A percentile compares a stretch with the other conserved stretches of the same genome.
phyloP scores from a whole-genome alignment of 176 grass and related monocot species.

The Phragmites australis region DNA sequence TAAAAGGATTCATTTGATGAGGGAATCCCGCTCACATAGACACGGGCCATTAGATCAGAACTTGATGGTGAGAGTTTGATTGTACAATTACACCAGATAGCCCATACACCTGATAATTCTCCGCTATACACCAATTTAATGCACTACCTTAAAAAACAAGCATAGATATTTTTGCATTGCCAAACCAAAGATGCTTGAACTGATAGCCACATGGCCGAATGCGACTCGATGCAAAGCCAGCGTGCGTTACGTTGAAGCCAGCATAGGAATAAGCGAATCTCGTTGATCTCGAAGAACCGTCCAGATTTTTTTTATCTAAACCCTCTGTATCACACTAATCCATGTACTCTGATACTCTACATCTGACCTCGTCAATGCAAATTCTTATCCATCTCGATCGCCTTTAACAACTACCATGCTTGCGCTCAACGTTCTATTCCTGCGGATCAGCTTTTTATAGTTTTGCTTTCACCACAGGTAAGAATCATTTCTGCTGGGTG shows the following conservation, averaged over 20 bases:
- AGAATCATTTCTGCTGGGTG: not conserved
- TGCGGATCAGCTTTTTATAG: not conserved
- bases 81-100: too few species aligned
- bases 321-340: not conserved
- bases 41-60: too few species aligned
- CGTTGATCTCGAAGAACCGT: constrained; percentile 47
- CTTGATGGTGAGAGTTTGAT: too few species aligned
- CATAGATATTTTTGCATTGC: too few species aligned
- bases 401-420: constrained; percentile 18
- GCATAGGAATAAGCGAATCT: constrained; percentile 40
- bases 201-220: not conserved
- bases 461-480: not conserved
- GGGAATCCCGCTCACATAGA: too few species aligned
- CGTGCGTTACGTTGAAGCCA: constrained; percentile 26
- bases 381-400: constrained; percentile 32
- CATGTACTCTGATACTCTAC: not conserved
- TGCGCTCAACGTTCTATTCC: not conserved
- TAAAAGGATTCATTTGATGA: too few species aligned
- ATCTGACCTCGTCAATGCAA: constrained; percentile 33
- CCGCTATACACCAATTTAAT: too few species aligned
- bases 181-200: not conserved
- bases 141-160: too few species aligned
- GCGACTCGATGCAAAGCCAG: constrained; percentile 5
- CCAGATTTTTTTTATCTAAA: constrained; percentile 5
- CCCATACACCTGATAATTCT: too few species aligned